Evolutionary conservation across 345 rosid genomes (phyloP).

Genomic region (Passiflora organensis): DNA sequence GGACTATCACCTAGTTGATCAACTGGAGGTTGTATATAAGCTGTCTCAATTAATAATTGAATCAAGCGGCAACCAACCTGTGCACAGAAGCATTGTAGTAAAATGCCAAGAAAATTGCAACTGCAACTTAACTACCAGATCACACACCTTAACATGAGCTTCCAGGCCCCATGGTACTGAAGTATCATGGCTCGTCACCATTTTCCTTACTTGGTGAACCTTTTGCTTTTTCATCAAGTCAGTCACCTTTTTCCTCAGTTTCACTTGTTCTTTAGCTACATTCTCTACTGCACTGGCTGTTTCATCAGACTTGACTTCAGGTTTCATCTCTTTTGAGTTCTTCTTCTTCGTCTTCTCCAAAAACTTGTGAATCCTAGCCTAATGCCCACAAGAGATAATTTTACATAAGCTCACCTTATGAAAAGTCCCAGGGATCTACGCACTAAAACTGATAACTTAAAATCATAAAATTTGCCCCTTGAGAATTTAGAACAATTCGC

Average conservation of each 20-base stretch:
- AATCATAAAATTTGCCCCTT: background rate
- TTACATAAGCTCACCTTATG: conserved; percentile 11
- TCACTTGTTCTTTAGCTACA: conserved; percentile 41
- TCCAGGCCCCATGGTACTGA: conserved; percentile 91
- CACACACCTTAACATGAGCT: conserved; percentile 71
- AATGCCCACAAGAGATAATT: conserved; percentile 18
- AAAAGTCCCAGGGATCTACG: background rate
- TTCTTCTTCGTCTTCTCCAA: conserved; percentile 65
- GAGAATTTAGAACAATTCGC: background rate
- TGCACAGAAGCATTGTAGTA: conserved; percentile 19
- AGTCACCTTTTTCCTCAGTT: conserved; percentile 52
- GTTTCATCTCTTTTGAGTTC: conserved; percentile 21
- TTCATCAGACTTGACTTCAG: conserved; percentile 33
- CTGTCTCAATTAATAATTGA: conserved; percentile 75
- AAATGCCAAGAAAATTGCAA: conserved; percentile 12
- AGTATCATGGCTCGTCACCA: conserved; percentile 56
- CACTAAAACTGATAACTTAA: background rate
- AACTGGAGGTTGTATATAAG: conserved; percentile 80
- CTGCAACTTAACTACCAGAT: conserved; percentile 7
- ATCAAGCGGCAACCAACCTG: conserved; percentile 91
- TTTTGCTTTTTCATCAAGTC: conserved; percentile 62
- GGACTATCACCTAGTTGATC: conserved; percentile 71
- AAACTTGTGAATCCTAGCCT: conserved; percentile 72
- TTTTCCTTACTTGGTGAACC: conserved; percentile 44
- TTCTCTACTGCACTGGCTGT: conserved; percentile 25